Conservation (phyloP, 371 early-diverging fungal species). For the Mortierella sp. region DNA sequence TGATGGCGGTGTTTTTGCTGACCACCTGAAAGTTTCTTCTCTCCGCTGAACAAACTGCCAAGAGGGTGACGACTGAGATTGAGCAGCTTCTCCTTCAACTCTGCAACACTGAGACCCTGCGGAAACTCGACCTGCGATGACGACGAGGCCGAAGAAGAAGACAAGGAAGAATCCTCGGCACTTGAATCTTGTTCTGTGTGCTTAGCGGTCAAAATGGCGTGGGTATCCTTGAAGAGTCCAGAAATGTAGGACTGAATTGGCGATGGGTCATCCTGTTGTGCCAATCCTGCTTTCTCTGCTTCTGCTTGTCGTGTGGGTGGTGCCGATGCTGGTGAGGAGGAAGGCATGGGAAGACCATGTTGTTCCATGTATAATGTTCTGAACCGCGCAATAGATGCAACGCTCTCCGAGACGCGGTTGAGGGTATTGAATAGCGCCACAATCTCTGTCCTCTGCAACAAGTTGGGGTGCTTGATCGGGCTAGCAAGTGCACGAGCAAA, state of each 20-base stretch:
- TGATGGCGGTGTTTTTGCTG: not conserved
- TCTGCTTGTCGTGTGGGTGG: not conserved
- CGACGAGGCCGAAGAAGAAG: not conserved
- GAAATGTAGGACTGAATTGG: not conserved
- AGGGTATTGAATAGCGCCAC: conserved; percentile 93
- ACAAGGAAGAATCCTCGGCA: not conserved
- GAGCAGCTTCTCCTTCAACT: not conserved
- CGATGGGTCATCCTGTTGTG: not conserved
- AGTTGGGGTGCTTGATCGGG: conserved; percentile 62
- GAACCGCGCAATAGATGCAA: conserved; percentile 76
- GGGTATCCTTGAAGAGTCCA: not conserved
- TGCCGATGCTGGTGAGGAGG: not conserved
- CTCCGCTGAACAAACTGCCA: not conserved
- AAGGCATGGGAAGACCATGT: conserved; percentile 2
- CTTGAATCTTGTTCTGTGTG: not conserved
- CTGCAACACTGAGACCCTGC: not conserved
- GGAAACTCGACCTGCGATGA: not conserved
- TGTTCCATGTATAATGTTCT: conserved; percentile 73
- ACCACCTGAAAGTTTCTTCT: not conserved
- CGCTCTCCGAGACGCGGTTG: conserved; percentile 84
- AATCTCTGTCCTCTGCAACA: conserved; percentile 87
- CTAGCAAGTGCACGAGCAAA: conserved; percentile 34
- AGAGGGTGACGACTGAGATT: not conserved
- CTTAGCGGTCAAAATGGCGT: not conserved
- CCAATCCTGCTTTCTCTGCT: not conserved